A percentile compares a stretch with the other conserved stretches of the same genome.
phyloP scores from a whole-genome alignment of 75 land plant genomes.

The Sequoia sempervirens region DNA sequence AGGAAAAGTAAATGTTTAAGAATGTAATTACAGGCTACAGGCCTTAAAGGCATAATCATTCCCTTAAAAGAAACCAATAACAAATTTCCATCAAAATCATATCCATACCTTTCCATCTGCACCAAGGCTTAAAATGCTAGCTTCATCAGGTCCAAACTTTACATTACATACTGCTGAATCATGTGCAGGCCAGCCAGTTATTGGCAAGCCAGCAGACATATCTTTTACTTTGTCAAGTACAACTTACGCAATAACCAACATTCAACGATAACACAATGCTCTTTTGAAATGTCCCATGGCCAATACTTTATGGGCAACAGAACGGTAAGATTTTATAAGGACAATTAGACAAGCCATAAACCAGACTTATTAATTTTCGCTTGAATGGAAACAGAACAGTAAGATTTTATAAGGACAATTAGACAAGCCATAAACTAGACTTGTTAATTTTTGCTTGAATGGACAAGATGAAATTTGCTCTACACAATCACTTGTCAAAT shows the following conservation, averaged over 20 bases:
- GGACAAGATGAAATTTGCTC: background rate
- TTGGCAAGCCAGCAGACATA: constrained; percentile 89
- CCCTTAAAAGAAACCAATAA: background rate
- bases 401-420: too few species aligned
- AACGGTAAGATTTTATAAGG: background rate
- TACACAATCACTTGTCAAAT: background rate
- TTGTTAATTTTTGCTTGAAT: too few species aligned
- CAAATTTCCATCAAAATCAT: background rate
- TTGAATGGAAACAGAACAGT: background rate
- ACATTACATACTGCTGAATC: constrained; percentile 88
- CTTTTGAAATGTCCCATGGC: background rate
- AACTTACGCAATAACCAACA: background rate
- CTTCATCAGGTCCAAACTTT: constrained; percentile 88
- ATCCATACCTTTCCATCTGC: constrained; percentile 84
- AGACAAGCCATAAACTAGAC: background rate
- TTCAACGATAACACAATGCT: background rate
- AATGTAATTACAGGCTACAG: background rate
- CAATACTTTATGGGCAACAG: background rate
- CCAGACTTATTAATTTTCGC: background rate
- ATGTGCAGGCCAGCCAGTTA: constrained; percentile 99
- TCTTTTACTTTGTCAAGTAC: constrained; percentile 48
- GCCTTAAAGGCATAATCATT: background rate
- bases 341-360: background rate
- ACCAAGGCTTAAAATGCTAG: constrained; percentile 92
- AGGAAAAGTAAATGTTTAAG: background rate